Evolutionary conservation across 495 filamentous ascomycete species (phyloP), one percentile per base, ranked within the genome.

Genomic region (Penicillium taxi): DNA sequence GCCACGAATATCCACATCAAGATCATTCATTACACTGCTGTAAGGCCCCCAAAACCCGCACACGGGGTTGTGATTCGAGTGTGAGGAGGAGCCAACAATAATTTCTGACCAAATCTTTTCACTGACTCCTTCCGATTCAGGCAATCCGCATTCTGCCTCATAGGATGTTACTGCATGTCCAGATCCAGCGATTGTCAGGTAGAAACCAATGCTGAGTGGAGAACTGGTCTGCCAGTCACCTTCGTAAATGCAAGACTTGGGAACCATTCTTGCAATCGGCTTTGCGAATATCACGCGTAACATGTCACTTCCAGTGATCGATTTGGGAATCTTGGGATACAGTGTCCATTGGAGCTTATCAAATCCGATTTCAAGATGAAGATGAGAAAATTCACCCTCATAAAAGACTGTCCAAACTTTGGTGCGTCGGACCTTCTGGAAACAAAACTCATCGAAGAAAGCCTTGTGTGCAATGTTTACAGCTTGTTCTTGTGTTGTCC

Each of bases 261-360:
- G 61, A 3, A 37, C 42, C 61, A 78, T 72, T 29, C 67, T 61
- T 4, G 76, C 79, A 39, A 83, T 61, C 6, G 79, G 80, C 28
- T 66, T 67, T 4, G 52, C 45, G 3, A 81, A 53, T 9, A 71
- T 50, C 30, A 65, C 59, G 23, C 80, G 58, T 16, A 69, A 45
- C 6, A 48, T 37, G 44, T 61, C 67, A n/a, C 61, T 53, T 0
- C 49, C 52, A 2, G 69, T 58, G 16, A 67, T 56, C 5, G 36
- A 31, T 16, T 41, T 24, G 0, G 53, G 48, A 14, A 70, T 50
- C 28, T 70, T 73, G 9, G 70, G 72, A 43, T 61, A 82, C 2
- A 81, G 41, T 0, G 58, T 50, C 79, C 80, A 83, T 31, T 76
- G 51, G 2, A 67, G 41, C n/a, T 48, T 44, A 1, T 40, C 26